phyloP scores from a whole-genome alignment of 495 filamentous ascomycete species.

The Podospora pseudopauciseta region DNA sequence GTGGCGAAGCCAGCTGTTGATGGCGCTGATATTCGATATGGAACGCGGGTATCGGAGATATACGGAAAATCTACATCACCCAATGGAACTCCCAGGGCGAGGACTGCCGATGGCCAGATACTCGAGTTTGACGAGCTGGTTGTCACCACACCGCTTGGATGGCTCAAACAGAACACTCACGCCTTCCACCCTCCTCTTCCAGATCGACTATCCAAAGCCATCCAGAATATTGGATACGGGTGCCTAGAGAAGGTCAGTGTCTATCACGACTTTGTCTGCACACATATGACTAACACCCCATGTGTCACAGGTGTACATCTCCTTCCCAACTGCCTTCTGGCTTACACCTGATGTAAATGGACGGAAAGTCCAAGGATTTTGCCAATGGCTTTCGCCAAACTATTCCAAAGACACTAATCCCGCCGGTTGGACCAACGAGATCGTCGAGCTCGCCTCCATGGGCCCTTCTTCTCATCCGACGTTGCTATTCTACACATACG shows the following conservation, averaged over 20 bases:
- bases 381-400: conserved; percentile 62
- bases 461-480: conserved; percentile 70
- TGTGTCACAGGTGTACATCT: conserved; percentile 66
- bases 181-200: conserved; percentile 72
- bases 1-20: conserved; percentile 62
- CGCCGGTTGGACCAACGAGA: conserved; percentile 70
- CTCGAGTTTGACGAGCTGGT: conserved; percentile 79
- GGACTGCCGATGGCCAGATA: conserved; percentile 49
- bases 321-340: conserved; percentile 70
- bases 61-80: conserved; percentile 45
- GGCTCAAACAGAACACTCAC: conserved; percentile 71
- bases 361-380: conserved; percentile 52
- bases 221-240: conserved; percentile 78
- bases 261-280: conserved; percentile 4
- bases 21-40: conserved; percentile 59
- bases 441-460: conserved; percentile 71
- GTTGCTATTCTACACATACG: conserved; percentile 88
- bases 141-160: conserved; percentile 80
- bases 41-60: conserved; percentile 39
- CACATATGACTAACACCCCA: conserved; percentile 26
- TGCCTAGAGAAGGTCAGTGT: conserved; percentile 74
- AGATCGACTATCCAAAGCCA: conserved; percentile 61
- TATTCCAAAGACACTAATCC: conserved; percentile 62
- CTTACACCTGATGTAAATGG: conserved; percentile 26
- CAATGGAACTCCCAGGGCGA: conserved; percentile 47